Evolutionary conservation across 164 flowering plant species (phyloP).

Genomic region (Magnolia officinalis): DNA sequence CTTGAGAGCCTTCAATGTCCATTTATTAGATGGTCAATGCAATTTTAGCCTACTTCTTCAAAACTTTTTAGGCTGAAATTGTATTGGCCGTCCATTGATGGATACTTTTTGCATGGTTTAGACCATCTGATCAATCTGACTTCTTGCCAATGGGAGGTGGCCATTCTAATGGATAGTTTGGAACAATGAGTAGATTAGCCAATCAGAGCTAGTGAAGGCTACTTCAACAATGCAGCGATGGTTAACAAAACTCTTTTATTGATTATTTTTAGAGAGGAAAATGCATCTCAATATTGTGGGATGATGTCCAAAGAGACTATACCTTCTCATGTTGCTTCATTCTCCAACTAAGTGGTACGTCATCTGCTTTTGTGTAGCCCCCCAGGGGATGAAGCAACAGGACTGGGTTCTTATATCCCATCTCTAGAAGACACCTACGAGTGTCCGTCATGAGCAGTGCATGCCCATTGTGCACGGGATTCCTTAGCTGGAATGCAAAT

Average conservation of each 20-base stretch:
- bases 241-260: not conserved
- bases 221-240: not conserved
- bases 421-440: slow-evolving; percentile 79
- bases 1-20: not conserved
- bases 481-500: slow-evolving; percentile 88
- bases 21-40: not conserved
- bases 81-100: not conserved
- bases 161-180: not conserved
- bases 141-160: not conserved
- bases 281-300: not conserved
- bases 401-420: slow-evolving; percentile 94
- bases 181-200: not conserved
- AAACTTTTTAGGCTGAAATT: not conserved
- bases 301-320: not conserved
- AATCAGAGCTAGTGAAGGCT: not conserved
- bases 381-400: slow-evolving; percentile 93
- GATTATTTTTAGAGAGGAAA: not conserved
- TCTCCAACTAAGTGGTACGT: slow-evolving; percentile 89
- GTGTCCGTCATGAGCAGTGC: slow-evolving; percentile 96
- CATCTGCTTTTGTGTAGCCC: slow-evolving; percentile 95
- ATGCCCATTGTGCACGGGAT: slow-evolving; percentile 98
- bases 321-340: slow-evolving; percentile 99
- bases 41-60: not conserved
- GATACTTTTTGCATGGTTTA: not conserved
- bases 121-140: not conserved